These are phyloP conservation scores for Euclidium syriacum DNA, from an alignment of 345 rosid species.

Conservation along the genomic window DNA sequence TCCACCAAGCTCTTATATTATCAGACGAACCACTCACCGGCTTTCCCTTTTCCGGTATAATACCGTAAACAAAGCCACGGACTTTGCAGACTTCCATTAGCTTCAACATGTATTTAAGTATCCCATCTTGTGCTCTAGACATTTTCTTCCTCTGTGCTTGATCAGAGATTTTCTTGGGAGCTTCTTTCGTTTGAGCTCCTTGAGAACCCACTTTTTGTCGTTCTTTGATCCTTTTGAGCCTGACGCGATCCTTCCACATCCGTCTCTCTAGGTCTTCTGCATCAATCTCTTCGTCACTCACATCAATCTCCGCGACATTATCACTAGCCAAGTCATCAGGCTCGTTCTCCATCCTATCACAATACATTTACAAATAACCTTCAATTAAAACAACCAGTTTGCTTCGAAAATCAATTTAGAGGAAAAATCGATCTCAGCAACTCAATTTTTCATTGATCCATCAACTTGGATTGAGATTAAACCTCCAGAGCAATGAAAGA, in stretches of 20 bases:
- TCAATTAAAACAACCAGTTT: background rate
- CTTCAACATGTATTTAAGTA: conserved; percentile 98
- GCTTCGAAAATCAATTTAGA: background rate
- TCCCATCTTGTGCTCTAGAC: conserved; percentile 99
- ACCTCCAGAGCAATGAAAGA: background rate
- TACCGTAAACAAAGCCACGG: conserved; percentile 94
- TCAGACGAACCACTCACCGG: conserved; percentile 94
- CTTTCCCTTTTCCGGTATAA: conserved; percentile 96
- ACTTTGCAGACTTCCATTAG: conserved; percentile 98
- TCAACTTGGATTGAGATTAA: conserved; percentile 1
- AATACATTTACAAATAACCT: conserved; percentile 10
- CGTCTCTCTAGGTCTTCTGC: conserved; percentile 79
- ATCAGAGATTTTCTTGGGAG: conserved; percentile 58
- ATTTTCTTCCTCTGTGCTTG: conserved; percentile 99
- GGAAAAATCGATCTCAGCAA: background rate
- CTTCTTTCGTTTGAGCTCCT: conserved; percentile 63
- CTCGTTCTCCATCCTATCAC: conserved; percentile 31
- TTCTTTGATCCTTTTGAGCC: conserved; percentile 82
- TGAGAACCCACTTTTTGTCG: conserved; percentile 57
- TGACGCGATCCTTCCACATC: conserved; percentile 95
- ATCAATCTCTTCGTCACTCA: conserved; percentile 98
- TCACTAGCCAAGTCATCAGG: conserved; percentile 69
- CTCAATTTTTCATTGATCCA: background rate
- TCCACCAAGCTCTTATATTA: conserved; percentile 99
- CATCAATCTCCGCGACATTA: conserved; percentile 86